These are phyloP conservation scores for Cadophora luteo-olivacea DNA, from an alignment of 2,329 filamentous ascomycete genomes.

Conservation along the genomic window DNA sequence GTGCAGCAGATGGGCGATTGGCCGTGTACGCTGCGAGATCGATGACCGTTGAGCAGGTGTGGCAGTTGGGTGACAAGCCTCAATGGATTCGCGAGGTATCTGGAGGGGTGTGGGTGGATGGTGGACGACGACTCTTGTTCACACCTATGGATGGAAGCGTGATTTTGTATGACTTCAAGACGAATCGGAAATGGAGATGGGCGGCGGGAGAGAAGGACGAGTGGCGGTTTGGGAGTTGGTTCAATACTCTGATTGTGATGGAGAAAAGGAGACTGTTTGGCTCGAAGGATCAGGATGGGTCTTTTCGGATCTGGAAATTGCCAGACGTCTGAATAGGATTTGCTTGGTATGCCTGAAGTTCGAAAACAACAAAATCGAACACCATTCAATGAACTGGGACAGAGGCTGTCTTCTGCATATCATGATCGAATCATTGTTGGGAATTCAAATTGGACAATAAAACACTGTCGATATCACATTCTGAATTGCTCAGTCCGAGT, in stretches of 20 bases:
- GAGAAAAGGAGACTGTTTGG: slow-evolving; percentile 13
- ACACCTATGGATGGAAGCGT: background rate
- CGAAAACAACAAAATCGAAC: background rate
- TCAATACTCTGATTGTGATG: slow-evolving; percentile 10
- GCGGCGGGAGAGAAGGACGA: background rate
- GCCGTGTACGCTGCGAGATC: background rate
- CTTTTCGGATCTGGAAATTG: slow-evolving; percentile 7
- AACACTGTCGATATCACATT: background rate
- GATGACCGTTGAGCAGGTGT: slow-evolving; percentile 6
- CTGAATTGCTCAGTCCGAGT: no score
- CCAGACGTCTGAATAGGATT: background rate
- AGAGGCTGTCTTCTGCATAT: background rate
- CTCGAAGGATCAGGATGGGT: slow-evolving; percentile 10
- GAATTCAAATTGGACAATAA: background rate
- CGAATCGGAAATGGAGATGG: slow-evolving; percentile 14
- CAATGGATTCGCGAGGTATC: background rate
- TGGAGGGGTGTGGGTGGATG: background rate
- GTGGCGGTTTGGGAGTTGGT: slow-evolving; percentile 4
- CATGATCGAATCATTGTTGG: background rate
- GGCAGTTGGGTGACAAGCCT: background rate
- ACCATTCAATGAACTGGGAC: background rate
- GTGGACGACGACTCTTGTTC: background rate
- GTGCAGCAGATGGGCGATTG: slow-evolving; percentile 3
- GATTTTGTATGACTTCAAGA: background rate
- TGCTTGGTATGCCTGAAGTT: background rate